Evolutionary conservation across 2,329 filamentous ascomycete species (phyloP), one percentile per base, ranked within the genome.

Genomic region (Gnomoniopsis sp.): DNA sequence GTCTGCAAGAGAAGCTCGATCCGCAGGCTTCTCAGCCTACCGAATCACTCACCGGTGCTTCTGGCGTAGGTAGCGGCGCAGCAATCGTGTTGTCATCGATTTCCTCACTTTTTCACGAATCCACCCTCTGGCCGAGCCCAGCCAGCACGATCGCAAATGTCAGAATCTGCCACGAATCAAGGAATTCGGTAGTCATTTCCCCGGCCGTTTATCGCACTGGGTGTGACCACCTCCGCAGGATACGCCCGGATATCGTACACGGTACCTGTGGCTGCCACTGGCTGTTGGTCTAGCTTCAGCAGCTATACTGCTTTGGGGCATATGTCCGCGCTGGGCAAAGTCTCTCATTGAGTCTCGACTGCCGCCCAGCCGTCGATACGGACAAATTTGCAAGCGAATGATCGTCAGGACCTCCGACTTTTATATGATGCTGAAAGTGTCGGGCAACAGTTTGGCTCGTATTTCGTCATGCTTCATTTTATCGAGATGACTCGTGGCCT

Each of bases 381-480:
- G 46, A n/a, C 46, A 34, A 38, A 21, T 55, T 53, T 53, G 51
- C 36, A 43, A 30, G n/a, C 2, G 30, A 49, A 26, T 44, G 34
- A 41, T 43, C 53, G 36, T 48, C 53, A 47, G 21, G 19, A 47
- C 11, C 3, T 30, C 4, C 46, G 46, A n/a, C 21, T 30, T 12
- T n/a, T 8, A 21, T 22, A 49, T 11, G 30, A 55, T 30, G 38
- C 33, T 41, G 8, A 38, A 47, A 19, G 23, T 11, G 14, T 10
- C 34, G n/a, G 46, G 33, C 17, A 33, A 41, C 33, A 23, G 33
- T 19, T 48, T 44, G 38, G 36, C 46, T 55, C 53, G 53, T 55
- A 55, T 55, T 55, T 55, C 53, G 53, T 49, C 53, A 55, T 55
- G 7, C 15, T 14, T 46, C 38, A 33, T 46, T 43, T 46, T 41